Conservation (phyloP, 2,329 filamentous ascomycete genomes). For the Elsinoe perseae region DNA sequence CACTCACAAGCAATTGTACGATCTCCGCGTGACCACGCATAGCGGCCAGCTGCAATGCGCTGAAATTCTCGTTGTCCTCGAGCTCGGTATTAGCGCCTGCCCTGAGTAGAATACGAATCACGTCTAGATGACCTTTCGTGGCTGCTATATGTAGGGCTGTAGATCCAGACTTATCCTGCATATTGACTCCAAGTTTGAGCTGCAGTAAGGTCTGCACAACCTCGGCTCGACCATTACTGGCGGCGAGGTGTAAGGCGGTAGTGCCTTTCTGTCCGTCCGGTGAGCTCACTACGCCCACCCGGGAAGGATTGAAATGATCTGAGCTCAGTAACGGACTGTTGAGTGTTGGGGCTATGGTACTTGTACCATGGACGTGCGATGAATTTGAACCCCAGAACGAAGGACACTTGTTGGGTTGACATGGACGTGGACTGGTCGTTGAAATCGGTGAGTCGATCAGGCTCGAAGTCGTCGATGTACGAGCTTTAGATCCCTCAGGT, state of each 20-base stretch:
- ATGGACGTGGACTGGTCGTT: too few species aligned
- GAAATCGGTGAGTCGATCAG: too few species aligned
- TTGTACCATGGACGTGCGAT: too few species aligned
- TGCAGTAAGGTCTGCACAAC: neutral
- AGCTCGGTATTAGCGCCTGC: neutral
- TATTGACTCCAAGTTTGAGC: neutral
- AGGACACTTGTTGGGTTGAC: too few species aligned
- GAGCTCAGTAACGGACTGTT: too few species aligned
- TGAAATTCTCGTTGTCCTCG: neutral
- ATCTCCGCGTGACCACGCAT: conserved; percentile 1
- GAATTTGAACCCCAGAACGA: too few species aligned
- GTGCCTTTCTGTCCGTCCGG: neutral
- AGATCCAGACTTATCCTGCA: neutral
- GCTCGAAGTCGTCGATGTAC: too few species aligned
- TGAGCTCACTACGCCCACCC: too few species aligned
- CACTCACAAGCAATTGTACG: neutral
- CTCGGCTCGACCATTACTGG: neutral
- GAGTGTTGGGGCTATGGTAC: too few species aligned
- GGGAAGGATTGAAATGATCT: too few species aligned
- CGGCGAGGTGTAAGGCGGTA: neutral
- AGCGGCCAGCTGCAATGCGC: neutral
- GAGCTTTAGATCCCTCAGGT: too few species aligned
- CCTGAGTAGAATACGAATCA: neutral
- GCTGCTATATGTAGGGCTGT: neutral
- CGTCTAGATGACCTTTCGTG: neutral